Evolutionary conservation across 192 early-diverging fungal genomes (phyloP).

Genomic region (Entophlyctis helioformis): DNA sequence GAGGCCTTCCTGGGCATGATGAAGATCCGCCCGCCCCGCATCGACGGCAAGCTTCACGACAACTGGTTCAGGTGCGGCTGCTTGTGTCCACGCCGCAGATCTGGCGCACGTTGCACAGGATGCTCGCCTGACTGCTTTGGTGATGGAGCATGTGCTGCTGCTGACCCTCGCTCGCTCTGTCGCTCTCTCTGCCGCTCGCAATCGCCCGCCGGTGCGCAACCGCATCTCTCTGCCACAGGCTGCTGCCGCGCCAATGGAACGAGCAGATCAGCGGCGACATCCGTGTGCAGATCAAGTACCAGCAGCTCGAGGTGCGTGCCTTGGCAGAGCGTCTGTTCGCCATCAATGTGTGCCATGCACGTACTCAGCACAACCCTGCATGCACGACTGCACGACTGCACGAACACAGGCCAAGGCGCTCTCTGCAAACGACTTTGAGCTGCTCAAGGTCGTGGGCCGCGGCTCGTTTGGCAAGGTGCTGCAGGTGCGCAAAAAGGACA

Average conservation of each 20-base stretch:
- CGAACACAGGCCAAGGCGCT: slow-evolving; percentile 22
- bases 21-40: slow-evolving; percentile 27
- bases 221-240: slow-evolving; percentile 3
- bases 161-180: no score
- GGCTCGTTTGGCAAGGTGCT: slow-evolving; percentile 75
- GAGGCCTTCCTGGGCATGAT: slow-evolving; percentile 38
- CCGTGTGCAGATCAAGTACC: slow-evolving; percentile 37
- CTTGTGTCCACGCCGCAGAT: no score
- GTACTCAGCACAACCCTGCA: neutral
- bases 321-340: neutral
- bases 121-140: no score
- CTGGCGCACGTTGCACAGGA: no score
- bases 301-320: slow-evolving; percentile 18
- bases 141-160: neutral
- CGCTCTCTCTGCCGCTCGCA: neutral
- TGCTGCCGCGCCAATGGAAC: slow-evolving; percentile 23
- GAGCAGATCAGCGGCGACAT: slow-evolving; percentile 38
- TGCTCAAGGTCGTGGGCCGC: slow-evolving; percentile 63
- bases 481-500: slow-evolving; percentile 68
- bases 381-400: neutral
- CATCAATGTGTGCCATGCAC: neutral
- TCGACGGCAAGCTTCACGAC: slow-evolving; percentile 38
- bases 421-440: slow-evolving; percentile 48
- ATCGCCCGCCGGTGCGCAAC: neutral
- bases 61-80: slow-evolving; percentile 33